Evolutionary conservation across 202 grass and related monocot genomes (phyloP).

Genomic region (Schoenoplectus tabernaemontani): DNA sequence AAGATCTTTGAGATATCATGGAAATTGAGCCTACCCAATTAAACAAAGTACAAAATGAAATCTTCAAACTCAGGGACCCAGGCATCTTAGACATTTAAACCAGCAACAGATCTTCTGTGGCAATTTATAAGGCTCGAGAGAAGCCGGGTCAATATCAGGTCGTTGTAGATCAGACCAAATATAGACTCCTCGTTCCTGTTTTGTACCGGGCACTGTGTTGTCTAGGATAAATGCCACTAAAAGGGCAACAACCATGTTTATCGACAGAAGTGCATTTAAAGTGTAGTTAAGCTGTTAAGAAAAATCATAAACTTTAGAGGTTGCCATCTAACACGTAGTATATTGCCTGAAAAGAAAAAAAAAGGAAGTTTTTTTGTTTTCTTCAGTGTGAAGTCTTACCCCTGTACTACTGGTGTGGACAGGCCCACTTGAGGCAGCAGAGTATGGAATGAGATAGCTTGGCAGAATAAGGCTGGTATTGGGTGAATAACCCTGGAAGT

Average conservation of each 20-base stretch:
- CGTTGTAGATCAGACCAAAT: slow-evolving; percentile 78
- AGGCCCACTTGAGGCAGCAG: slow-evolving; percentile 73
- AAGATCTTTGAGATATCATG: not conserved
- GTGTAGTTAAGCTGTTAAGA: slow-evolving; percentile 69
- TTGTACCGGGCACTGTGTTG: slow-evolving; percentile 88
- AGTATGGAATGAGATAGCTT: slow-evolving; percentile 82
- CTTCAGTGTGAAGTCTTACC: slow-evolving; percentile 50
- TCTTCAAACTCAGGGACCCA: slow-evolving; percentile 31
- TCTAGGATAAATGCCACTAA: slow-evolving; percentile 77
- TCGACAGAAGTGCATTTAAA: slow-evolving; percentile 73
- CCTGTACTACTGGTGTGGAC: slow-evolving; percentile 48
- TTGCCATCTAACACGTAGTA: not conserved
- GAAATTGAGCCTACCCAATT: not conserved
- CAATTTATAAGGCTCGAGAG: slow-evolving; percentile 66
- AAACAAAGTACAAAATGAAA: not conserved
- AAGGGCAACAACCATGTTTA: slow-evolving; percentile 83
- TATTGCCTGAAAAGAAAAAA: not conserved
- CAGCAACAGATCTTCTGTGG: slow-evolving; percentile 70
- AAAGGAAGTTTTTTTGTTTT: not conserved
- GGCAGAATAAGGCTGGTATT: slow-evolving; percentile 73
- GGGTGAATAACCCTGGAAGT: slow-evolving; percentile 84
- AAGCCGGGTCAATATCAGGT: slow-evolving; percentile 54
- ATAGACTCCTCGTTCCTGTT: slow-evolving; percentile 85
- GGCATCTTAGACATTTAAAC: slow-evolving; percentile 71
- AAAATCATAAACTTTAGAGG: not conserved